Evolutionary conservation across 2,329 filamentous ascomycete species (phyloP), one percentile per base, ranked within the genome.

Genomic region (Mariannaea elegans): DNA sequence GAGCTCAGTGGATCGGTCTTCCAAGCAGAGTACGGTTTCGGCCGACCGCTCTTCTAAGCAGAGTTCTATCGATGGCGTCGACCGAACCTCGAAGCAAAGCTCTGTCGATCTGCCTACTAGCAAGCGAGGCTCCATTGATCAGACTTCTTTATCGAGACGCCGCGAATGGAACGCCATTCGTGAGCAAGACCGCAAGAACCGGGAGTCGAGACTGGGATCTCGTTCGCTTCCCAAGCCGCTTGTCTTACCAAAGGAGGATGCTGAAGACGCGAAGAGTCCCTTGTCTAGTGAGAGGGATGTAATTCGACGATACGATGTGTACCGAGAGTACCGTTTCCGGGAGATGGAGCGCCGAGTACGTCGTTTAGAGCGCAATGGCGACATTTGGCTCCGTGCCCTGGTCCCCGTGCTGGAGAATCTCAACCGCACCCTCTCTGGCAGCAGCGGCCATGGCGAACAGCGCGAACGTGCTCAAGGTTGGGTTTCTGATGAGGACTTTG

Each of bases 311-410:
- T 80, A 81, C 58, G 77, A 81, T 46, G 73, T 72, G 3, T 76
- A 81, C 24, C 73, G 76, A 9, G 78, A 80, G 58, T 72, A 76
- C 18, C 80, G 77, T 7, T 70, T 81, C 14, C 75, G 74, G 21
- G 82, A 85, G 36, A 79, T 84, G 71, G 81, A 83, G 62, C 75
- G 74, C 10, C 78, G 82, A 1, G 68, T 84, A 12, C 76, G 77
- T 7, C 73, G 75, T 14, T 74, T 84, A 2, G 82, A 85, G 70
- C 74, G 75, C 14, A 80, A 81, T 47, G 78, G 80, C 38, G 80
- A 84, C 36, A 70, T 79, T 3, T 80, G 80, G 77, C 69, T 81
- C 39, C 73, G 76, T 13, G 77, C 80, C 2, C 67, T 84, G 23
- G 71, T 79, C 2, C 78, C 81, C 4, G 73, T 84, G 4, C 71